These are phyloP conservation scores for Shiraia sp. DNA, from an alignment of 2,329 filamentous ascomycete genomes.

Conservation along the genomic window DNA sequence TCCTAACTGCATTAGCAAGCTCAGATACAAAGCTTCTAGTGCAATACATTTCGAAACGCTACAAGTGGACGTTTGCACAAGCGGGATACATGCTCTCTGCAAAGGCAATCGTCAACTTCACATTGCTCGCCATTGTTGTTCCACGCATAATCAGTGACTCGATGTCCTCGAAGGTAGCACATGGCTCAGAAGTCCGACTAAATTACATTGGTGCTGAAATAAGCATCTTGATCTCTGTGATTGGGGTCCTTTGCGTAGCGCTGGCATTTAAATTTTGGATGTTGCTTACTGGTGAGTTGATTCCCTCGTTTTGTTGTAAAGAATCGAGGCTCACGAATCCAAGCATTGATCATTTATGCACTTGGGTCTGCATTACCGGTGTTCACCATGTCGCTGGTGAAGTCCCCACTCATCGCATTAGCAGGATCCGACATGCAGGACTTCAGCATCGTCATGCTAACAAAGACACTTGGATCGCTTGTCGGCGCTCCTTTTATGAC, in stretches of 20 bases:
- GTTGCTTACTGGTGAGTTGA: conserved; percentile 30
- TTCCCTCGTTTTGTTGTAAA: neutral
- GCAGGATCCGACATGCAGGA: conserved; percentile 34
- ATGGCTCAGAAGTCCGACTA: conserved; percentile 31
- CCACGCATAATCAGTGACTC: conserved; percentile 38
- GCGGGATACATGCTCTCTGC: conserved; percentile 44
- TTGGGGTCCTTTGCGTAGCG: conserved; percentile 41
- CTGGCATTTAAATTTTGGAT: conserved; percentile 38
- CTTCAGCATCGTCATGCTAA: conserved; percentile 45
- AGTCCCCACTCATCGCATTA: conserved; percentile 36
- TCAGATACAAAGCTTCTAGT: conserved; percentile 45
- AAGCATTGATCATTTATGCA: conserved; percentile 44
- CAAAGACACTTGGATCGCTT: conserved; percentile 40
- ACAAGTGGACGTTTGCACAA: conserved; percentile 44
- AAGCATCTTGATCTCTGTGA: conserved; percentile 38
- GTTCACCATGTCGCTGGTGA: conserved; percentile 45
- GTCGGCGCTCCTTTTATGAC: conserved; percentile 45
- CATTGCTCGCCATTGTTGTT: conserved; percentile 37
- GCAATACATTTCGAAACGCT: conserved; percentile 46
- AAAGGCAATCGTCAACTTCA: conserved; percentile 44
- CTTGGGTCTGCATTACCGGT: conserved; percentile 44
- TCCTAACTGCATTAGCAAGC: conserved; percentile 43
- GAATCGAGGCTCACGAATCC: conserved; percentile 1
- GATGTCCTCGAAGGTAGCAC: conserved; percentile 23
- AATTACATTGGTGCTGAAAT: conserved; percentile 37